phyloP scores from a whole-genome alignment of 768 basidiomycete species.

The Clavaria fumosa region DNA sequence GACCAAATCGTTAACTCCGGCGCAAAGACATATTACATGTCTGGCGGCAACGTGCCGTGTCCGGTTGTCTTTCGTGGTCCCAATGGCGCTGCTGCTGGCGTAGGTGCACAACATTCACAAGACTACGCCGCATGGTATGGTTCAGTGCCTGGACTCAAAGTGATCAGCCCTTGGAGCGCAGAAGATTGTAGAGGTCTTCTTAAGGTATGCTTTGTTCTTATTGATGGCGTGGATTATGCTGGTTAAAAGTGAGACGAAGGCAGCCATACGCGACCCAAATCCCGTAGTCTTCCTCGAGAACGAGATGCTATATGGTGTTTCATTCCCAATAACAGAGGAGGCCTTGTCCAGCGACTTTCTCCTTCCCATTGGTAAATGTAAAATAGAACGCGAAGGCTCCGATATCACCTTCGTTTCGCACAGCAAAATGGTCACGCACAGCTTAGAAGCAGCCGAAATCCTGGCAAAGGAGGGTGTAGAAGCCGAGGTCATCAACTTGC shows the following conservation, averaged over 20 bases:
- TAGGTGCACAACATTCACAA: conserved; percentile 94
- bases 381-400: conserved; percentile 83
- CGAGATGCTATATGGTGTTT: conserved; percentile 95
- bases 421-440: conserved; percentile 95
- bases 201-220: conserved; percentile 40
- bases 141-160: conserved; percentile 88
- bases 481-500: conserved; percentile 95
- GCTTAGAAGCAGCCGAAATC: conserved; percentile 83
- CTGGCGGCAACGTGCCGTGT: conserved; percentile 95
- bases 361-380: conserved; percentile 93
- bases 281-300: conserved; percentile 98
- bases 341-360: conserved; percentile 93
- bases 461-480: conserved; percentile 94
- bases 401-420: conserved; percentile 96
- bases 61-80: conserved; percentile 99
- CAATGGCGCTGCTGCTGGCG: conserved; percentile 95
- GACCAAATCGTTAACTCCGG: conserved; percentile 99
- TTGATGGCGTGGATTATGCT: too few species aligned
- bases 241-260: conserved; percentile 26
- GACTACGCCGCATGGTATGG: conserved; percentile 96
- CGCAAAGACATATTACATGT: conserved; percentile 99
- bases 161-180: conserved; percentile 94
- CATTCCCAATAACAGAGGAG: conserved; percentile 91
- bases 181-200: conserved; percentile 98
- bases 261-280: conserved; percentile 97